A percentile compares a stretch with the other conserved stretches of the same genome.
These are phyloP conservation scores for Gypsophila paniculata DNA, from an alignment of 179 eudicot species.

Conservation along the genomic window DNA sequence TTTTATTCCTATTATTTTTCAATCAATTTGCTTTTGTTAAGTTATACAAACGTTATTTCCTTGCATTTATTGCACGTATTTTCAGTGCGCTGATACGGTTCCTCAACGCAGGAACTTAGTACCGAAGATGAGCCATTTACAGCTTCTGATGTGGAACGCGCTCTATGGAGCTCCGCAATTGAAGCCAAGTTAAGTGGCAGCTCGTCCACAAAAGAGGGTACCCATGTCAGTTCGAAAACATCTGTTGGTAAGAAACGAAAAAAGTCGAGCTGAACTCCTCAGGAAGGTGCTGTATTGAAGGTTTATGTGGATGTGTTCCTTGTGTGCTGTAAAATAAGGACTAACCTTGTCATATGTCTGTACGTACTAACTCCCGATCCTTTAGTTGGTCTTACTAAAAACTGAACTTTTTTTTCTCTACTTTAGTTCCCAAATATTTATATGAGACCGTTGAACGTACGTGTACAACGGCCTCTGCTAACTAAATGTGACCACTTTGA, in stretches of 20 bases:
- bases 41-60: no score
- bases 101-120: slow-evolving; percentile 46
- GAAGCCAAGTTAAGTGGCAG: slow-evolving; percentile 41
- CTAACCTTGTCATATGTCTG: background rate
- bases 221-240: slow-evolving; percentile 28
- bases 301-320: background rate
- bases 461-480: no score
- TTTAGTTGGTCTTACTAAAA: no score
- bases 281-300: background rate
- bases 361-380: no score
- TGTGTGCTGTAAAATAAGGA: background rate
- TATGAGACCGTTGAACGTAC: no score
- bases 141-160: slow-evolving; percentile 84
- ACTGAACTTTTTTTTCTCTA: no score
- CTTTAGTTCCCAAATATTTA: no score
- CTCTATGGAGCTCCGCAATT: slow-evolving; percentile 65
- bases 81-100: background rate
- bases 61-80: no score
- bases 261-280: slow-evolving; percentile 12
- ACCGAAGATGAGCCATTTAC: slow-evolving; percentile 47
- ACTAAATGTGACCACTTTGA: no score
- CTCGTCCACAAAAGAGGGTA: slow-evolving; percentile 22
- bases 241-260: slow-evolving; percentile 51
- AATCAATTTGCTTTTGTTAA: no score
- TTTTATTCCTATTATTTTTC: background rate